Percentiles rank a stretch among this genome's conserved stretches.
Conservation (phyloP, 2,329 filamentous ascomycete genomes). For the Fusarium continuum region DNA sequence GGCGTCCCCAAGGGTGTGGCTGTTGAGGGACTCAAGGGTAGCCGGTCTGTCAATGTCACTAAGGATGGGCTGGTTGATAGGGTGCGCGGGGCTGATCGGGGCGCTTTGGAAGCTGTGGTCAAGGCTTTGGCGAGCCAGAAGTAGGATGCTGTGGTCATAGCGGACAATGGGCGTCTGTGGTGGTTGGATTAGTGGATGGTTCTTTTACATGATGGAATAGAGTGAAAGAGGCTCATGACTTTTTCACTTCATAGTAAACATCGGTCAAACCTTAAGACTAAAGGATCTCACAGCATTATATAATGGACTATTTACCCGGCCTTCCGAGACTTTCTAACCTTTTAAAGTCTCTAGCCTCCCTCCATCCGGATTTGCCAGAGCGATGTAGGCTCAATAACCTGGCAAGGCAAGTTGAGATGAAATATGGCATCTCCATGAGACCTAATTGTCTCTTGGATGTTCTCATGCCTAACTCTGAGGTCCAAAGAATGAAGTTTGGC, state of each 20-base stretch:
- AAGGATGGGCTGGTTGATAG: constrained; percentile 44
- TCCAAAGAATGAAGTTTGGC: not conserved
- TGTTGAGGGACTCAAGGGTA: constrained; percentile 32
- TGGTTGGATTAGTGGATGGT: no score
- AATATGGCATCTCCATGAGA: constrained; percentile 42
- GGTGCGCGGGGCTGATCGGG: constrained; percentile 44
- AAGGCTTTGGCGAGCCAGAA: constrained; percentile 33
- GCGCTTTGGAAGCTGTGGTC: constrained; percentile 43
- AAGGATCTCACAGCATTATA: no score
- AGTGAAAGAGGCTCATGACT: no score
- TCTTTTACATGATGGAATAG: no score
- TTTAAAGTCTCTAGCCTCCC: no score
- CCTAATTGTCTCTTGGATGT: not conserved
- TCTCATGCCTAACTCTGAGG: not conserved
- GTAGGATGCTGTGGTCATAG: not conserved
- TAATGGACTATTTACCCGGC: no score
- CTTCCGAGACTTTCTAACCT: no score
- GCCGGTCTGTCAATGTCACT: constrained; percentile 37
- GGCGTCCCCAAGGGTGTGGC: constrained; percentile 58
- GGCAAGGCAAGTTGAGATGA: constrained; percentile 4
- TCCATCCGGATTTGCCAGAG: constrained; percentile 11
- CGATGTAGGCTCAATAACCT: constrained; percentile 4
- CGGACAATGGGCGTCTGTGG: no score
- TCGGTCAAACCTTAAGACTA: no score
- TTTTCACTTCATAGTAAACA: no score